A percentile compares a stretch with the other conserved stretches of the same genome.
Evolutionary conservation across 2,329 filamentous ascomycete genomes (phyloP).

Genomic region (Penicillium capsulatum): DNA sequence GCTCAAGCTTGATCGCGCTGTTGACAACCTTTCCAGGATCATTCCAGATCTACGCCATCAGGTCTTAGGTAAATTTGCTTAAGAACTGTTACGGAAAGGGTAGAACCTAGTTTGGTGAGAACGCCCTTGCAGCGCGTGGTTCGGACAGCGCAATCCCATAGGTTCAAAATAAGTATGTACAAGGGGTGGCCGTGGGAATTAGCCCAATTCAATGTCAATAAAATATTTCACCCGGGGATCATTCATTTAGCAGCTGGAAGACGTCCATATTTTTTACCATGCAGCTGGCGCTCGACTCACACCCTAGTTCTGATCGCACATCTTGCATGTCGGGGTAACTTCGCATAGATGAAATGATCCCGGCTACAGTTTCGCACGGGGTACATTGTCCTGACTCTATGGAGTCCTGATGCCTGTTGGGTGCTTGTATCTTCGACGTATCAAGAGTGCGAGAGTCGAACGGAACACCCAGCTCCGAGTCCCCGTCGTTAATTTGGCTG

Average conservation of each 20-base stretch:
- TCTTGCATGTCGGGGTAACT: conserved; percentile 14
- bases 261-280: conserved; percentile 21
- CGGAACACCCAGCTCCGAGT: too few relatives aligned
- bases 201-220: conserved; percentile 6
- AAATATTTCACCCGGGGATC: conserved; percentile 10
- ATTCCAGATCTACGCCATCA: conserved; percentile 51
- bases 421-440: conserved; percentile 1
- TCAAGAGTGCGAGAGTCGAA: too few relatives aligned
- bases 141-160: too few relatives aligned
- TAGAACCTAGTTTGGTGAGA: neutral
- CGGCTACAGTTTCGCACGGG: conserved; percentile 20
- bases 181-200: too few relatives aligned
- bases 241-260: conserved; percentile 18
- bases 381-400: conserved; percentile 12
- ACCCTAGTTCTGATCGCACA: conserved; percentile 15
- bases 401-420: conserved; percentile 3
- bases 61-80: conserved; percentile 22
- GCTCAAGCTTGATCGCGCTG: too few relatives aligned
- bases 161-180: too few relatives aligned
- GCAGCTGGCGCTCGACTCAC: conserved; percentile 14
- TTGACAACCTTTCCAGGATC: conserved; percentile 33
- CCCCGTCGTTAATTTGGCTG: too few relatives aligned
- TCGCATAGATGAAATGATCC: conserved; percentile 17
- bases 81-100: too few relatives aligned
- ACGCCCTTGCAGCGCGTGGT: too few relatives aligned